Conservation (phyloP, 192 early-diverging fungal species). For the Backusella mclennaniae region DNA sequence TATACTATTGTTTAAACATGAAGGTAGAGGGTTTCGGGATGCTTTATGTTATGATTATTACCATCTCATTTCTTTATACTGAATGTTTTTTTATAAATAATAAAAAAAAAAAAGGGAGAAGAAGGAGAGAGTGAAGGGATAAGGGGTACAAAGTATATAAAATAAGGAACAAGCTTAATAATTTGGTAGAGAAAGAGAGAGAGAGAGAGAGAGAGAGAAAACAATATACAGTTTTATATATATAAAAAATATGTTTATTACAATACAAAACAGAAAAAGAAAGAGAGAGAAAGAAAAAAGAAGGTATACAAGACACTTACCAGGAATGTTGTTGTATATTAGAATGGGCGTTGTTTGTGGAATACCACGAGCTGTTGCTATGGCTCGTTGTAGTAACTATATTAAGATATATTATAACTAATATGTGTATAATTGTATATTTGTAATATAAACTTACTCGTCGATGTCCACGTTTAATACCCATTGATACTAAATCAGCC, state of each 20-base stretch:
- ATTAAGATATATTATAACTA: not conserved
- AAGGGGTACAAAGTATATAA: too few species aligned
- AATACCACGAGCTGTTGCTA: conserved; percentile 32
- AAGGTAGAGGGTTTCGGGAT: not conserved
- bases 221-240: not conserved
- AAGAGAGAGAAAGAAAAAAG: not conserved
- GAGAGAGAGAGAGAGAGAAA: not conserved
- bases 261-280: not conserved
- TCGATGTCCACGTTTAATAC: conserved; percentile 42
- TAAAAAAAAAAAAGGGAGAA: not conserved
- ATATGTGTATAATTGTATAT: not conserved
- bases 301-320: not conserved
- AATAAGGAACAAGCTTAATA: not conserved
- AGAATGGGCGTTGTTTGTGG: conserved; percentile 21
- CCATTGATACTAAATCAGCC: conserved; percentile 28
- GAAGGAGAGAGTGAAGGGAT: not conserved
- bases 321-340: conserved; percentile 4
- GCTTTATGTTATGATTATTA: not conserved
- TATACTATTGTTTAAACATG: not conserved
- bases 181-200: not conserved
- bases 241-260: not conserved
- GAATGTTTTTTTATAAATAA: not conserved
- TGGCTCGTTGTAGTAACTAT: conserved; percentile 40
- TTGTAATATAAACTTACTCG: conserved; percentile 25
- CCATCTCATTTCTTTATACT: not conserved